phyloP scores from a whole-genome alignment of 2,329 filamentous ascomycete species.

The Fusarium humuli region DNA sequence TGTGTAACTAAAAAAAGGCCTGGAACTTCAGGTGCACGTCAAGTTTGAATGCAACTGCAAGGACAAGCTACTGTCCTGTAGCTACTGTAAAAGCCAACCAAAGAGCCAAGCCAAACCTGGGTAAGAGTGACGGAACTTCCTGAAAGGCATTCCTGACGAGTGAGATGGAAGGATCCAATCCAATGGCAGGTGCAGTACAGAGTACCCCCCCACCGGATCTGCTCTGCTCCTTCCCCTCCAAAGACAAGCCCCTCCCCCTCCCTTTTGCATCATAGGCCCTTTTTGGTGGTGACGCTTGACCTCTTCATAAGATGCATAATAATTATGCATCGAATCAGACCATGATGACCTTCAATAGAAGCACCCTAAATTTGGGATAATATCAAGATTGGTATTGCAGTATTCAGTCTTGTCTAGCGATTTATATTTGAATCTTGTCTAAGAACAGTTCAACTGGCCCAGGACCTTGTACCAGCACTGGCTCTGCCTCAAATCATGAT shows the following conservation, averaged over 20 bases:
- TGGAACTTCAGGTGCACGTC: constrained; percentile 35
- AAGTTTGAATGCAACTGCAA: constrained; percentile 22
- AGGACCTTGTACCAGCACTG: neutral
- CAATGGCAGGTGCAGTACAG: neutral
- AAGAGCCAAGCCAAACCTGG: neutral
- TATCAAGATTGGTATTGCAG: neutral
- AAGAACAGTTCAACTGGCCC: neutral
- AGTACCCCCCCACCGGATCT: constrained; percentile 22
- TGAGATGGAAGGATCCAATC: neutral
- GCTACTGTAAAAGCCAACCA: neutral
- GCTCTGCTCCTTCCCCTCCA: constrained; percentile 2
- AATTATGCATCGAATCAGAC: neutral
- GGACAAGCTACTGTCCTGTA: neutral
- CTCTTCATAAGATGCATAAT: neutral
- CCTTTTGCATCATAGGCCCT: constrained; percentile 43
- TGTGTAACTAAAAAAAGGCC: constrained; percentile 32
- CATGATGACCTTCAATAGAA: neutral
- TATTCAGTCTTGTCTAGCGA: neutral
- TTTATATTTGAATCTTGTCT: neutral
- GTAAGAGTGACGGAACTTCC: constrained; percentile 12
- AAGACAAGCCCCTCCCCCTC: constrained; percentile 34
- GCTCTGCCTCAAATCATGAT: constrained; percentile 8
- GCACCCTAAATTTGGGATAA: neutral
- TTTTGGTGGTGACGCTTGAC: neutral
- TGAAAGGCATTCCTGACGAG: constrained; percentile 3